phyloP scores from a whole-genome alignment of 495 filamentous ascomycete species.

The Hyaloscypha finlandica region DNA sequence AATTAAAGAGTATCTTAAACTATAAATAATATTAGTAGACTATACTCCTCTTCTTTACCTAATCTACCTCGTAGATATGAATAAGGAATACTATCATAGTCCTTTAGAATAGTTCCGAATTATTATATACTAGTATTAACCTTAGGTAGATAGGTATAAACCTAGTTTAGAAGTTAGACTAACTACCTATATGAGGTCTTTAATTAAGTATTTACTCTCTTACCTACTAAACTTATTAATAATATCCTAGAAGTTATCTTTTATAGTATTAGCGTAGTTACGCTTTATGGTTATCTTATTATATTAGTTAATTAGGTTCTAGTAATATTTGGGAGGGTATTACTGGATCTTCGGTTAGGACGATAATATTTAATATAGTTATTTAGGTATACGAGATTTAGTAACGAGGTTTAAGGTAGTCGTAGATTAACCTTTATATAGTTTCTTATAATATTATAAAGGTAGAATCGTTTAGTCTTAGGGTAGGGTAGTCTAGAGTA shows the following conservation, averaged over 20 bases:
- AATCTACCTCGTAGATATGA: constrained; percentile 31
- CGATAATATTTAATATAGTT: constrained; percentile 14
- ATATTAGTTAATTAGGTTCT: too few relatives aligned
- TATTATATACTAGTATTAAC: neutral
- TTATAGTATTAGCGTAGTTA: constrained; percentile 18
- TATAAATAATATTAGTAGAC: constrained; percentile 34
- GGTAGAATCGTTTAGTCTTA: constrained; percentile 10
- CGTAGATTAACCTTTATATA: constrained; percentile 12
- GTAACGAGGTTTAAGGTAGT: constrained; percentile 12
- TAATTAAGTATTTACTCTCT: constrained; percentile 17
- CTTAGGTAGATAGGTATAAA: constrained; percentile 8
- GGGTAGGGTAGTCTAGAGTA: constrained; percentile 8
- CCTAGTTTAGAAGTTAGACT: constrained; percentile 16
- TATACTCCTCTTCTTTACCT: constrained; percentile 27
- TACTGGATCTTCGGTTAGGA: constrained; percentile 22
- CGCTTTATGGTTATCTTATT: constrained; percentile 12
- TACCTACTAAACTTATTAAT: constrained; percentile 20
- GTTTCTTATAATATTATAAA: constrained; percentile 14
- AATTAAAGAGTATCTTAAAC: constrained; percentile 34
- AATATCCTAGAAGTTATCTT: constrained; percentile 17
- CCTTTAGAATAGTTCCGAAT: constrained; percentile 32
- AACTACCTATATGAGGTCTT: constrained; percentile 3
- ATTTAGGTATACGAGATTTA: constrained; percentile 18
- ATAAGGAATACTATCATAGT: constrained; percentile 35
- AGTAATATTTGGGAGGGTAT: too few relatives aligned